A percentile compares a stretch with the other conserved stretches of the same genome.
These are phyloP conservation scores for Zygotorulaspora mrakii DNA, from an alignment of 1,139 yeast species.

Conservation along the genomic window DNA sequence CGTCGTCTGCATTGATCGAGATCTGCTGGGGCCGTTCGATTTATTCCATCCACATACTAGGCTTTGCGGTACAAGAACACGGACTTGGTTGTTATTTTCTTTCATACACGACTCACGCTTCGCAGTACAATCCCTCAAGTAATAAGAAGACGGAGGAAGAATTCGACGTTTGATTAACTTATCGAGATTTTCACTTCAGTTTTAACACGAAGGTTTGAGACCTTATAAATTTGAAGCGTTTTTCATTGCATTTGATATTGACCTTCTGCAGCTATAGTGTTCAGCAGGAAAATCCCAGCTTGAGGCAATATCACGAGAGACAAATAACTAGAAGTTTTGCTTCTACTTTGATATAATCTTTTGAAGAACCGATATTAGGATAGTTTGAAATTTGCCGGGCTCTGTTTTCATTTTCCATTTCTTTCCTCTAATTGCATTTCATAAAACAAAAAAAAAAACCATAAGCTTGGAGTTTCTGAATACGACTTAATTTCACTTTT, in stretches of 20 bases:
- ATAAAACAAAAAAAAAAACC: not conserved
- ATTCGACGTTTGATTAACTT: not conserved
- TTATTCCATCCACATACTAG: slow-evolving; percentile 13
- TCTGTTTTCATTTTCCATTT: not conserved
- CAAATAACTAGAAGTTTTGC: too few species aligned
- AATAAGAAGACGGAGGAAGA: slow-evolving; percentile 4
- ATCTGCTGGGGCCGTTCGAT: slow-evolving; percentile 15
- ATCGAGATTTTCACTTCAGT: not conserved
- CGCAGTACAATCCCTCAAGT: slow-evolving; percentile 5
- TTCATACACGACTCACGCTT: slow-evolving; percentile 7
- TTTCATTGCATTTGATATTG: not conserved
- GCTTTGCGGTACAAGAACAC: slow-evolving; percentile 9
- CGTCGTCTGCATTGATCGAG: slow-evolving; percentile 14
- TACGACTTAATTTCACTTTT: not conserved
- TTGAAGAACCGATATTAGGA: too few species aligned
- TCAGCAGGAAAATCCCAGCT: not conserved
- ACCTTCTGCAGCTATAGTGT: not conserved
- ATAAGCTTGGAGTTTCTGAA: not conserved
- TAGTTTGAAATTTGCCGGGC: not conserved
- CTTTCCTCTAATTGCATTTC: not conserved
- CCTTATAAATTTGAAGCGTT: not conserved
- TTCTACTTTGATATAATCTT: too few species aligned
- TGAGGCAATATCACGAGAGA: too few species aligned
- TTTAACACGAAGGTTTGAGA: not conserved
- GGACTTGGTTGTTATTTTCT: slow-evolving; percentile 2